Conservation (phyloP, 2,329 filamentous ascomycete genomes). For the Xylaria sp. region DNA sequence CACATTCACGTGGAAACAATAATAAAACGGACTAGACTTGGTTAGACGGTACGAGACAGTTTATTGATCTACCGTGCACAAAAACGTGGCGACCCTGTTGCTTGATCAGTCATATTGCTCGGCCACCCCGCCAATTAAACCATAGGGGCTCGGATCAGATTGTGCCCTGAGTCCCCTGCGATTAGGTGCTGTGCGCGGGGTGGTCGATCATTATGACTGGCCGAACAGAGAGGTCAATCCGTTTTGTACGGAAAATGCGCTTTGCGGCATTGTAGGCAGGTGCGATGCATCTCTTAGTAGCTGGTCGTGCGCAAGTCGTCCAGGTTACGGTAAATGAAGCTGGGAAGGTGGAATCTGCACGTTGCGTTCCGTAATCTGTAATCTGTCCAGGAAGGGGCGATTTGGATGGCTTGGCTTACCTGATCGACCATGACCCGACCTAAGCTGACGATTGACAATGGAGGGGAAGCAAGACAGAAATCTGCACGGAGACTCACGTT, state of each 20-base stretch:
- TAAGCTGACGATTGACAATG: no score
- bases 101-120: neutral
- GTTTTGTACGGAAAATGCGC: neutral
- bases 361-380: no score
- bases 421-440: no score
- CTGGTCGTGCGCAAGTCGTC: no score
- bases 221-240: neutral
- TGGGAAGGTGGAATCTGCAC: no score
- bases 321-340: no score
- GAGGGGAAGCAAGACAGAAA: no score
- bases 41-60: neutral
- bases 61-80: no score
- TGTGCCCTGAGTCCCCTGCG: neutral
- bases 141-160: neutral
- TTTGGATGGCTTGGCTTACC: no score
- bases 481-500: no score
- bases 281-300: neutral
- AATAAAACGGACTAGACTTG: neutral
- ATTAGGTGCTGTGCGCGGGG: neutral
- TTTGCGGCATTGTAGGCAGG: neutral
- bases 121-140: neutral
- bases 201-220: neutral
- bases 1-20: neutral
- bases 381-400: no score
- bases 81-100: neutral